Base-by-base conservation (phyloP, 1,139 yeast species). In the Taphrina wiesneri region DNA sequence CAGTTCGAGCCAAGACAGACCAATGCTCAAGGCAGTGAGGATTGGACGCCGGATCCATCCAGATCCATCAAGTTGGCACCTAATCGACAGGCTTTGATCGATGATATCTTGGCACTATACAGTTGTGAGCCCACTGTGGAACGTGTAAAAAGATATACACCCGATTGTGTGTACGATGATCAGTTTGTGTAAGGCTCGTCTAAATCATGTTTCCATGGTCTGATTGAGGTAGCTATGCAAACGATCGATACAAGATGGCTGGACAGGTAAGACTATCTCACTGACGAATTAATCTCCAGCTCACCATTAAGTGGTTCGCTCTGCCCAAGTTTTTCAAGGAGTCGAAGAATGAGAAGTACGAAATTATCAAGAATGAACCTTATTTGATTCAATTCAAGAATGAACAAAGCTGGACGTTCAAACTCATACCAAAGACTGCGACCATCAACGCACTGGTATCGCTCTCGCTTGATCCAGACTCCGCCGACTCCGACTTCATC, bases 11-110 rank as follows among this genome's bases (percentile, higher is more conserved):
- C 54, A 11, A 17, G 54, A 49, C 54, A 49, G 26, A 23, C 26
- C 54, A 49, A 49, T 49, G 54, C 54, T 26, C 34, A 26, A 23
- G 54, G 54, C 54, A 49, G 54, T n/a, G 54, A 49, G 21, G 54
- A 49, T 39, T 49, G 54, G 54, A 49, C 54, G 17, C 54, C 54
- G 15, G 54, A 49, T 25, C 54, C 54, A 26, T 49, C 54, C 11
- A 49, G 28, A 15, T 49, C 54, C 15, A 49, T 49, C 23, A 49
- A 49, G 36, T 13, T 49, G 23, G 36, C 54, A 26, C 54, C 54
- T 4, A 49, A 49, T 17, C 54, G 54, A 11, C 54, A 49, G 17
- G 54, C 54, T 4, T 19, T 49, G 54, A 17, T 49, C 11, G 54
- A 49, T 17, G 54, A 49, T 49, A 49, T 49, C 17, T 30, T 49